Conservation (phyloP, 805 yeast species). For the Candida sphagnicola region DNA sequence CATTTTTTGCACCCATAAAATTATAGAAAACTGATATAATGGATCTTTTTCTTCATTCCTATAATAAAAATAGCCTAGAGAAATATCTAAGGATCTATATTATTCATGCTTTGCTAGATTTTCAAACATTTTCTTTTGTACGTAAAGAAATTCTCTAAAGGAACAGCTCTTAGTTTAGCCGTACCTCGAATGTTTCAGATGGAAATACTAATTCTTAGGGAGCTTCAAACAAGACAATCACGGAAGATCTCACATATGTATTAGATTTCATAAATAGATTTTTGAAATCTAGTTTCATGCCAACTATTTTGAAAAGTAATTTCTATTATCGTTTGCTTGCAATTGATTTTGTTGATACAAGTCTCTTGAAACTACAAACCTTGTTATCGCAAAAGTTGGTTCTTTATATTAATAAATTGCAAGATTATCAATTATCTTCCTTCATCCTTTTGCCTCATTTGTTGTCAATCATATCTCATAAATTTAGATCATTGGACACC, state of each 20-base stretch:
- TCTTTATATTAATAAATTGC: neutral
- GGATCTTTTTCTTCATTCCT: neutral
- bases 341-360: neutral
- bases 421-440: neutral
- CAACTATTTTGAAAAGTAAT: neutral
- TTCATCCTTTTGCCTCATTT: neutral
- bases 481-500: neutral
- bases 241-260: neutral
- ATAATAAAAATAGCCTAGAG: neutral
- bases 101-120: conserved; percentile 1
- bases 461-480: neutral
- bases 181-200: neutral
- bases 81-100: neutral
- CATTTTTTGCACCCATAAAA: neutral
- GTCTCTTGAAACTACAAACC: neutral
- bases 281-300: neutral
- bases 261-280: neutral
- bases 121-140: conserved; percentile 1
- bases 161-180: neutral
- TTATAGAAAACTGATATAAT: no score
- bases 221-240: neutral
- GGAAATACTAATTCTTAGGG: conserved; percentile 1
- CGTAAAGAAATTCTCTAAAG: neutral
- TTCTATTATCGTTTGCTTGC: neutral
- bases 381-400: neutral